Base-by-base conservation (phyloP, 139 green algal genomes). In the Tetraselmis striata region DNA sequence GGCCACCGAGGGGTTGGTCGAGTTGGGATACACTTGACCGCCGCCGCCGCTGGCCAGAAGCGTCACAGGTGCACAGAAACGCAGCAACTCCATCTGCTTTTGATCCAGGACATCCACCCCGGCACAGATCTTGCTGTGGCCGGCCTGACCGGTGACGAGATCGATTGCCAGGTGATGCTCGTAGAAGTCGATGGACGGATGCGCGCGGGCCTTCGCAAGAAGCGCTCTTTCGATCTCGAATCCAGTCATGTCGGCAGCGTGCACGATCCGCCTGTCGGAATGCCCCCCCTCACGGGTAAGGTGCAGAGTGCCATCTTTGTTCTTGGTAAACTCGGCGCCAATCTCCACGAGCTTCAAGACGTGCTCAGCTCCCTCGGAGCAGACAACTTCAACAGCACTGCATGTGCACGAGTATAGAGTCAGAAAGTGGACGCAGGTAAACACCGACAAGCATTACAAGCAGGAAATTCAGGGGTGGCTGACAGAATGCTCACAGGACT, bases 251-350 rank as follows among this genome's bases (percentile, higher is more conserved):
- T 99, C 96, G 0, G 94, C 94, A 1, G 96, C 95, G 84, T 99
- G 97, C 59, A 99, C 97, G 27, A 99, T 95, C 76, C 96, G 93
- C 18, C 94, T 88, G 77, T 95, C 87, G 78, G 85, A 95, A 89
- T 99, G 96, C 5, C 96, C 96, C 23, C 96, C 96, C 89, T 99
- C 96, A 23, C 93, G 91, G 0, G 93, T 97, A 26, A 99, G 92
- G 90, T 99, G 97, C 80, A 99, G 88, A 29, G n/a, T 83, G 78
- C 93, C 95, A 31, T 78, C 28, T 11, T 82, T 31, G 77, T 93
- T 92, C 82, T 90, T 90, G 0, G 90, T 95, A 88, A 99, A 99
- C 31, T 93, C 77, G 0, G 96, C 95, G 26, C 96, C 96, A 77
- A 98, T 83, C 28, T 85, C 82, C 29, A 96, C 93, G 2, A 99